Evolutionary conservation across 1,284 basidiomycete species (phyloP), one percentile per base, ranked within the genome.

Genomic region (Trametes pubescens): DNA sequence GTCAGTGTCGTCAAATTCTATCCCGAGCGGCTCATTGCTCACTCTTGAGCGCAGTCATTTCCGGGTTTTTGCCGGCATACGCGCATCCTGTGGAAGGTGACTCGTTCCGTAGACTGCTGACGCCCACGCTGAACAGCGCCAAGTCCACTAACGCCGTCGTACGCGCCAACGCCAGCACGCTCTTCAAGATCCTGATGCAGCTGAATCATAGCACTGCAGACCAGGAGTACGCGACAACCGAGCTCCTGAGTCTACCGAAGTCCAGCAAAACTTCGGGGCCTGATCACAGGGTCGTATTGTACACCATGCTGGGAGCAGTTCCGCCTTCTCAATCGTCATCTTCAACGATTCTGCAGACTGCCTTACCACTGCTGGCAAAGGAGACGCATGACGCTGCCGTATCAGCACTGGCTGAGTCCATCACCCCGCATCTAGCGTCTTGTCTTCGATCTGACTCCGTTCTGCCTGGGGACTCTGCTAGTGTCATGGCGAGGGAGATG

Each of bases 221-320:
- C 68, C 59, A 79, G 13, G 81, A 83, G 59, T 69, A 83, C 4
- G 83, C 85, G 5, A 84, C 86, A 2, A 77, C 81, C 11, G 93
- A 96, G 67, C 77, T 96, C 1, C 80, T 95, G 14, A 79, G 80
- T 16, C 82, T 94, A 0, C 91, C 94, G 5, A 90, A 92, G 72
- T 78, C 88, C 0, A 91, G 94, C 35, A 98, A 97, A 80, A 93
- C 94, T 0, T 80, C 89, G 0, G 93, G 93, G 2, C 85, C 92
- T 3, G 95, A 96, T 65, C 94, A 98, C 74, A 89, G 95, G n/a
- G 77, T 88, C 7, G 82, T 90, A 0, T 80, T 98, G 11, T 95
- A 93, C 77, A 84, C 85, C 9, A 94, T 98, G 87, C 81, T 95
- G 2, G 77, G 82, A 3, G 77, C 74, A 38, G 68, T 96, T 4